phyloP scores from a whole-genome alignment of 371 early-diverging fungal species.

The Haplosporangium sp. region DNA sequence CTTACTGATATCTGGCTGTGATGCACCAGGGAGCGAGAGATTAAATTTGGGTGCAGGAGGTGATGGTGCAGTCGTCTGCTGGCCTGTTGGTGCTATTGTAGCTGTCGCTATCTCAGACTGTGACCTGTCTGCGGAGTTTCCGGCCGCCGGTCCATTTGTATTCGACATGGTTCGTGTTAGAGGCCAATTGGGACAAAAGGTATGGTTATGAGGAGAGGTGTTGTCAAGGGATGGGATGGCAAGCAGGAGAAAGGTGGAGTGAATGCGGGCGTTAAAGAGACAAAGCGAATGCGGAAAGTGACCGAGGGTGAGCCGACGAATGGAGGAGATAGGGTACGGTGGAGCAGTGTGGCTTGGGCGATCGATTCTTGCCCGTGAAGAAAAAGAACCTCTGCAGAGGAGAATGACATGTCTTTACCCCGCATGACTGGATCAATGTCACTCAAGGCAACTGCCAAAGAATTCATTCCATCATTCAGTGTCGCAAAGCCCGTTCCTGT shows the following conservation, averaged over 20 bases:
- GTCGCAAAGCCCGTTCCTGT: conserved; percentile 21
- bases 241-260: too few species aligned
- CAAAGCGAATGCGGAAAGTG: too few species aligned
- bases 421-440: conserved; percentile 47
- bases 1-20: conserved; percentile 84
- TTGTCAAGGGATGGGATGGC: neutral
- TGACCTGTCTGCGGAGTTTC: conserved; percentile 55
- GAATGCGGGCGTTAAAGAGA: too few species aligned
- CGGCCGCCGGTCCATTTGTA: conserved; percentile 8
- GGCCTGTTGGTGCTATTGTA: conserved; percentile 1
- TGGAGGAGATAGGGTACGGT: too few species aligned
- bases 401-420: conserved; percentile 1
- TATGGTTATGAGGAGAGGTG: too few species aligned
- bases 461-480: conserved; percentile 48
- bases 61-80: conserved; percentile 9
- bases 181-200: too few species aligned
- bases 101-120: conserved; percentile 13
- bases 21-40: conserved; percentile 73
- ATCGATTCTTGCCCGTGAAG: too few species aligned
- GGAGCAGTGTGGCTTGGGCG: too few species aligned
- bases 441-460: conserved; percentile 54
- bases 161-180: conserved; percentile 6
- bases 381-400: too few species aligned
- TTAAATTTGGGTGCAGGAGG: conserved; percentile 47
- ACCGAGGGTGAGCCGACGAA: too few species aligned